Percentiles rank a stretch among this genome's conserved stretches.
These are phyloP conservation scores for Acanthochlamys bracteata DNA, from an alignment of 106 monocot genomes.

Conservation along the genomic window DNA sequence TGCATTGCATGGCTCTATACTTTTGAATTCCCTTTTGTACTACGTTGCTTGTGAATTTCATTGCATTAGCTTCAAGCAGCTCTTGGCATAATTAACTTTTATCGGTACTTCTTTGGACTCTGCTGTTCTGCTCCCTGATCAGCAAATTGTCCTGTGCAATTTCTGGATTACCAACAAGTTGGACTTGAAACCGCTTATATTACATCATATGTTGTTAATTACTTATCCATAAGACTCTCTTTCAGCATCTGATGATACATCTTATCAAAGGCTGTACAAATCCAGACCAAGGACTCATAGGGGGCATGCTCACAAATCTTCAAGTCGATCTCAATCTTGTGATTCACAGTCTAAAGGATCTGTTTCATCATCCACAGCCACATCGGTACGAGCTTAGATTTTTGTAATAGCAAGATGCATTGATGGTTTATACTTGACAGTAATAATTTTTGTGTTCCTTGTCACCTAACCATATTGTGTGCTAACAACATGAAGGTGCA, in stretches of 20 bases:
- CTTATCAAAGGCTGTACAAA: conserved; percentile 37
- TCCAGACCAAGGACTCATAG: conserved; percentile 36
- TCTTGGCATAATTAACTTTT: no score
- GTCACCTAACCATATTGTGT: background rate
- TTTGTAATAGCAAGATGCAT: background rate
- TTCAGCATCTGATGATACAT: conserved; percentile 49
- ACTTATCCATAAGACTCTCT: conserved; percentile 3
- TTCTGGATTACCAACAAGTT: no score
- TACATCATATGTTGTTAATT: background rate
- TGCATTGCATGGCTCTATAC: no score
- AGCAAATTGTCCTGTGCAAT: no score
- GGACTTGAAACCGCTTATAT: no score
- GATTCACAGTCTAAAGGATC: conserved; percentile 53
- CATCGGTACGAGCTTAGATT: conserved; percentile 28
- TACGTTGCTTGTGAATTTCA: no score
- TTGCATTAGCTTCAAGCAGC: no score
- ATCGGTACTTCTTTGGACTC: no score
- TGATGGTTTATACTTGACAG: background rate
- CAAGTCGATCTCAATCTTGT: conserved; percentile 32
- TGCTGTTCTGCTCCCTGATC: no score
- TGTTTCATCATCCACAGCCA: conserved; percentile 27
- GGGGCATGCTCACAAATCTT: conserved; percentile 28
- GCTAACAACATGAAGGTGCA: background rate
- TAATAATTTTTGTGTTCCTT: background rate
- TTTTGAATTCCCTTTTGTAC: no score